Evolutionary conservation across 1,139 yeast species (phyloP).

Genomic region (Kurtzmaniella quercitrusa): DNA sequence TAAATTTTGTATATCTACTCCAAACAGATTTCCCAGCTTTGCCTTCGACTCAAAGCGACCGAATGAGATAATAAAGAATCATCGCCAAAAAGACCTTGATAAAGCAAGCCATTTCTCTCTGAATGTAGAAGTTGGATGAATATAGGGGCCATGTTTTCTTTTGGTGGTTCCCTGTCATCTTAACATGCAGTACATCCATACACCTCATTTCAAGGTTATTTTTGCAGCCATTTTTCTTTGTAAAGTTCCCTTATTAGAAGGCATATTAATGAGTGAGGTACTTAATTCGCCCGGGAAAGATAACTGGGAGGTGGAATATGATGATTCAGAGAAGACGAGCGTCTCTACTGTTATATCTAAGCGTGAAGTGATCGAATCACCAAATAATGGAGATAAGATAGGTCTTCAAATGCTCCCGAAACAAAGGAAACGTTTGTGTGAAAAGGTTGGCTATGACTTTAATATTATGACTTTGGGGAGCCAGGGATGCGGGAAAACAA

Average conservation of each 20-base stretch:
- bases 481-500: constrained; percentile 76
- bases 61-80: no score
- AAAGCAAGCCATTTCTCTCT: no score
- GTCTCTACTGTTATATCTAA: not conserved
- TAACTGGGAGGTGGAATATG: not conserved
- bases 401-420: constrained; percentile 26
- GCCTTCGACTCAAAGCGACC: no score
- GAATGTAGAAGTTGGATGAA: no score
- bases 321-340: not conserved
- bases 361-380: not conserved
- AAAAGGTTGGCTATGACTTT: constrained; percentile 32
- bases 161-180: no score
- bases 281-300: not conserved
- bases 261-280: not conserved
- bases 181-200: not conserved
- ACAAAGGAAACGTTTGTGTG: constrained; percentile 19
- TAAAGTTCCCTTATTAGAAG: not conserved
- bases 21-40: no score
- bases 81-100: no score
- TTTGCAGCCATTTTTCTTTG: not conserved
- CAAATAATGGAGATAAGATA: constrained; percentile 7
- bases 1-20: no score
- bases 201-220: not conserved
- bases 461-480: constrained; percentile 68
- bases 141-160: no score